These are phyloP conservation scores for Arbutus unedo DNA, from an alignment of 148 eudicot genomes.

Conservation along the genomic window DNA sequence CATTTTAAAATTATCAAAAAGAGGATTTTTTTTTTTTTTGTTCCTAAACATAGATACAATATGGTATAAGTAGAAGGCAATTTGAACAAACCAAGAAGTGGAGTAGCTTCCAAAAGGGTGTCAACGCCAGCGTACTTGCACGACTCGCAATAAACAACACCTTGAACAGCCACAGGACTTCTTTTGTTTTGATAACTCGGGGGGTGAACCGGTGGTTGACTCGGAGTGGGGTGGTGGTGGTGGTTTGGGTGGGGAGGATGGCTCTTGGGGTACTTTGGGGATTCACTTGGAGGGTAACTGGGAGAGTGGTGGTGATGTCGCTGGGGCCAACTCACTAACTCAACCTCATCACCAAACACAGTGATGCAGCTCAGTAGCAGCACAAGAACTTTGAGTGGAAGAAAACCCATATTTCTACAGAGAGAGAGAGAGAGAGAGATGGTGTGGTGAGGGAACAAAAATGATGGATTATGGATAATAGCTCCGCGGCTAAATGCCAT, in stretches of 20 bases:
- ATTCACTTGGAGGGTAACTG: not conserved
- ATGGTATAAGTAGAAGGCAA: not conserved
- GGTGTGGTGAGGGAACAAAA: no score
- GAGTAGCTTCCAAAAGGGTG: constrained; percentile 49
- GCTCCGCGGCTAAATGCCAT: no score
- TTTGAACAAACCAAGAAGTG: constrained; percentile 44
- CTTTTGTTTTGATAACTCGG: not conserved
- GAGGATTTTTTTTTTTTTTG: no score
- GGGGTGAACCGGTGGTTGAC: not conserved
- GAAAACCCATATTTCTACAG: not conserved
- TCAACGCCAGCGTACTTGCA: constrained; percentile 59
- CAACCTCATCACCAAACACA: not conserved
- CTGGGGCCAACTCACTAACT: not conserved
- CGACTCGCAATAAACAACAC: constrained; percentile 76
- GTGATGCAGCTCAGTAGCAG: constrained; percentile 5
- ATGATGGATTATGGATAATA: no score
- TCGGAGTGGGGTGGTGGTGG: constrained; percentile 8
- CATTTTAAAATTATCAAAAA: no score
- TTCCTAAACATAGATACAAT: no score
- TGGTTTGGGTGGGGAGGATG: not conserved
- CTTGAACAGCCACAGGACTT: constrained; percentile 53
- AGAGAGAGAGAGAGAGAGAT: not conserved
- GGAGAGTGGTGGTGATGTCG: constrained; percentile 10
- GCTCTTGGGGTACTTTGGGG: constrained; percentile 8
- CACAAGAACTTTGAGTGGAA: not conserved